These are phyloP conservation scores for Coemansia guatemalensis DNA, from an alignment of 192 early-diverging fungal species.

Conservation along the genomic window DNA sequence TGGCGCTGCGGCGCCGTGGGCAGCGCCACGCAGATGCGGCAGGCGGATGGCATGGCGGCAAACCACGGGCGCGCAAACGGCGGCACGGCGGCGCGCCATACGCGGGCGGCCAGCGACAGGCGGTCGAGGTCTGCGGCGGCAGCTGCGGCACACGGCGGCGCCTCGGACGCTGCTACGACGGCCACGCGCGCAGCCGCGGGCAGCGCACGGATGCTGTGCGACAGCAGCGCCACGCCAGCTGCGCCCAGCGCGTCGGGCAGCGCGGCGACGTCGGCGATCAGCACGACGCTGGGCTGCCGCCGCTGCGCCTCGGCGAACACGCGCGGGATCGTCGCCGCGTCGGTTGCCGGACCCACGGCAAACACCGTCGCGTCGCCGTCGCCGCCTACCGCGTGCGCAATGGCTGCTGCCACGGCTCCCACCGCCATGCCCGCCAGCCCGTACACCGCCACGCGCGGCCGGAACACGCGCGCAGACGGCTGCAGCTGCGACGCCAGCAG, in stretches of 20 bases:
- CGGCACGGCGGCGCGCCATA: constrained; percentile 12
- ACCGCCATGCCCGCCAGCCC: constrained; percentile 66
- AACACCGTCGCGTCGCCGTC: constrained; percentile 59
- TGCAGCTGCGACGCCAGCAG: constrained; percentile 31
- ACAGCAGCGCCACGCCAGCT: constrained; percentile 45
- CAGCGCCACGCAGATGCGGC: constrained; percentile 6
- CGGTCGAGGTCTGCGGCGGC: neutral
- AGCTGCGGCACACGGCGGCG: constrained; percentile 20
- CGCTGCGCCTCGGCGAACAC: constrained; percentile 62
- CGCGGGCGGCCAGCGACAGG: constrained; percentile 11
- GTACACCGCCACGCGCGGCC: constrained; percentile 62
- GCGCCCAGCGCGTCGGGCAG: constrained; percentile 57
- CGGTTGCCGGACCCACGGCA: constrained; percentile 43
- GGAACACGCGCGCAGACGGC: constrained; percentile 29
- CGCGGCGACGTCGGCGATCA: constrained; percentile 56
- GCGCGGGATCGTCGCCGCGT: constrained; percentile 57
- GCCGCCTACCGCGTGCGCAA: constrained; percentile 57
- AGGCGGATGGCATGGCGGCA: constrained; percentile 1
- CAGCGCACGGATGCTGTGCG: constrained; percentile 54
- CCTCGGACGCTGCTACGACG: constrained; percentile 59
- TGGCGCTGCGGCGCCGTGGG: constrained; percentile 6
- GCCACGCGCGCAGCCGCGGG: constrained; percentile 55
- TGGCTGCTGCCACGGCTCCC: constrained; percentile 54
- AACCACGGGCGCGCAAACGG: constrained; percentile 25
- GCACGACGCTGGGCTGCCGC: constrained; percentile 59